Evolutionary conservation across 345 rosid species (phyloP).

Genomic region (Citrus unshiu): DNA sequence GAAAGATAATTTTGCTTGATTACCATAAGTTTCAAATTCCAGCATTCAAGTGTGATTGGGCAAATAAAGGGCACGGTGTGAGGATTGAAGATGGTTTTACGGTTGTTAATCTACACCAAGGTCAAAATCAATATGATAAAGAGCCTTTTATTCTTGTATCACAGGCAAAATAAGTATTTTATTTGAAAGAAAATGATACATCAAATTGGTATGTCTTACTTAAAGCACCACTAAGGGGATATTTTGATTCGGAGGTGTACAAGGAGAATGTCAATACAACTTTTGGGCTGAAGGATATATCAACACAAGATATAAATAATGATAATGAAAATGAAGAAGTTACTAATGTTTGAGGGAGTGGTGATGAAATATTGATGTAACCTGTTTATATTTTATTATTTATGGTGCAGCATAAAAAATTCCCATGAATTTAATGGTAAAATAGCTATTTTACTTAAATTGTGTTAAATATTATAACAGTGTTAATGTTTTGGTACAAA

Average conservation of each 20-base stretch:
- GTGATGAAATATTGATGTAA: too few species aligned
- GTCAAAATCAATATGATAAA: background rate
- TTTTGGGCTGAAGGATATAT: background rate
- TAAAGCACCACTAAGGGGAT: background rate
- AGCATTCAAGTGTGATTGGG: background rate
- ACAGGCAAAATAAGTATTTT: background rate
- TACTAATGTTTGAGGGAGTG: too few species aligned
- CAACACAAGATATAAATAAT: background rate
- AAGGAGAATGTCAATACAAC: background rate
- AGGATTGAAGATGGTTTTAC: background rate
- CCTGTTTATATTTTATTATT: too few species aligned
- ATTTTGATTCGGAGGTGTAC: background rate
- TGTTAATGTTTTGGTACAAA: too few species aligned
- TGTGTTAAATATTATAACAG: too few species aligned
- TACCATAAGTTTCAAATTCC: background rate
- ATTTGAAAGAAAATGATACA: background rate
- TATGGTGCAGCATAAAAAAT: rapidly evolving
- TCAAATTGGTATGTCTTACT: background rate
- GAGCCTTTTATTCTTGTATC: background rate
- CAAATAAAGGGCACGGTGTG: background rate
- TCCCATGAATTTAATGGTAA: too few species aligned
- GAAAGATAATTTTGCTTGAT: background rate
- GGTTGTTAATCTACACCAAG: background rate
- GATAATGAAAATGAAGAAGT: too few species aligned
- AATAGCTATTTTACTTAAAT: too few species aligned